Evolutionary conservation across 768 basidiomycete species (phyloP), one percentile per base, ranked within the genome.

Genomic region (Mycena belliarum): DNA sequence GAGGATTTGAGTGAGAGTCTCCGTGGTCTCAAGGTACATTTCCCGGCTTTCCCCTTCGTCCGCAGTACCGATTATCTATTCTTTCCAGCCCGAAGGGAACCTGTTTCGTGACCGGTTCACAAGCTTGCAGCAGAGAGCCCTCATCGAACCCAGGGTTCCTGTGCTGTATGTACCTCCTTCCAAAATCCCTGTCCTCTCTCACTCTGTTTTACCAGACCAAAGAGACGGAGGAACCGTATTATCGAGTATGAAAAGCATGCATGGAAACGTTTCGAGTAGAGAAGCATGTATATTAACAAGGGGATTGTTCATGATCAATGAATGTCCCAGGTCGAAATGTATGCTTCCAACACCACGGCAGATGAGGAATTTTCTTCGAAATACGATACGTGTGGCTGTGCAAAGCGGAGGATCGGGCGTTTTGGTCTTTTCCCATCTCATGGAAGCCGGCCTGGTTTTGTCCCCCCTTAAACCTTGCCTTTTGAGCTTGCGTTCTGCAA

Each of bases 1-100:
- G 95, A 96, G 61, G 93, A 97, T 67, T 72, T 97, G 47, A 89
- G 82, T 54, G 95, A 97, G 73, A 94, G 79, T 66, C 73, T 96
- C 65, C 78, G 95, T 54, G 86, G 78, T 38, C 73, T 98, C 66
- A 94, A 94, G 86, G 94, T 91, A 81, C 21, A 5, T 16, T 48
- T 50, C 18, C 20, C 10, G 52, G n/a, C 25, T 20, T 4, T 32
- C 12, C 7, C 29, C 33, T 40, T 32, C 21, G 29, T 55, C 38
- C 11, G 11, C 21, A 8, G n/a, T 32, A 33, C 26, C 47, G 49
- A 49, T 57, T 37, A 37, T 47, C 18, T 52, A 35, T 23, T 25
- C 52, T 21, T 49, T 35, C 29, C 59, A 96, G 94, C 91, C 92
- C 18, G 94, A 97, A 76, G 95, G 95, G 24, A 97, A 96, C 69